A percentile compares a stretch with the other conserved stretches of the same genome.
phyloP scores from a whole-genome alignment of 495 filamentous ascomycete species.

The Ascobolus immersus region DNA sequence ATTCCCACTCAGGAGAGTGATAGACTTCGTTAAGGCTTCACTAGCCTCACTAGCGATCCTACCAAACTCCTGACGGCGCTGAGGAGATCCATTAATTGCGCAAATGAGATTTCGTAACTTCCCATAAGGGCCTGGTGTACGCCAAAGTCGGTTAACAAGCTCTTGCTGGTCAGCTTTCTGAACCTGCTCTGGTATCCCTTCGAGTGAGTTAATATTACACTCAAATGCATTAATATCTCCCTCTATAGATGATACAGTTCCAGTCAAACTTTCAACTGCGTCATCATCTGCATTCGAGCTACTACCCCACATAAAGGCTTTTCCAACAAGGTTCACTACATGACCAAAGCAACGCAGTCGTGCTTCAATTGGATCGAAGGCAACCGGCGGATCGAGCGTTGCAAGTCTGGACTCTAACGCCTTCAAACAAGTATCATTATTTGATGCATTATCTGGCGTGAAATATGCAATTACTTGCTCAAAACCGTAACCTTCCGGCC shows the following conservation, averaged over 20 bases:
- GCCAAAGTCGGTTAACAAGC: too few species aligned
- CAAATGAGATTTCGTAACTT: conserved; percentile 6
- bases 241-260: too few species aligned
- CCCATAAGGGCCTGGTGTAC: conserved; percentile 3
- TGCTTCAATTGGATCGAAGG: conserved; percentile 5
- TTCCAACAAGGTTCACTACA: conserved; percentile 5
- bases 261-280: too few species aligned
- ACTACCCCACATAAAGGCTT: conserved; percentile 5
- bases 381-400: not conserved
- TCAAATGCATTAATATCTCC: too few species aligned
- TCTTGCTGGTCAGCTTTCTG: too few species aligned
- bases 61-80: conserved; percentile 2
- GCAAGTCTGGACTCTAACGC: not conserved
- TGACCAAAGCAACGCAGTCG: conserved; percentile 7
- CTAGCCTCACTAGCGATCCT: not conserved
- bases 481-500: conserved; percentile 9
- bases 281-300: conserved; percentile 1
- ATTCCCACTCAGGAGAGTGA: not conserved
- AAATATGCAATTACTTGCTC: conserved; percentile 5
- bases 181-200: not conserved
- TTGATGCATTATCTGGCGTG: conserved; percentile 7
- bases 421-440: conserved; percentile 7
- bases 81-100: conserved; percentile 1
- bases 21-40: not conserved
- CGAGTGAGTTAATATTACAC: too few species aligned